Conservation (phyloP, 2,329 filamentous ascomycete species). For the Cladophialophora chaetospira region DNA sequence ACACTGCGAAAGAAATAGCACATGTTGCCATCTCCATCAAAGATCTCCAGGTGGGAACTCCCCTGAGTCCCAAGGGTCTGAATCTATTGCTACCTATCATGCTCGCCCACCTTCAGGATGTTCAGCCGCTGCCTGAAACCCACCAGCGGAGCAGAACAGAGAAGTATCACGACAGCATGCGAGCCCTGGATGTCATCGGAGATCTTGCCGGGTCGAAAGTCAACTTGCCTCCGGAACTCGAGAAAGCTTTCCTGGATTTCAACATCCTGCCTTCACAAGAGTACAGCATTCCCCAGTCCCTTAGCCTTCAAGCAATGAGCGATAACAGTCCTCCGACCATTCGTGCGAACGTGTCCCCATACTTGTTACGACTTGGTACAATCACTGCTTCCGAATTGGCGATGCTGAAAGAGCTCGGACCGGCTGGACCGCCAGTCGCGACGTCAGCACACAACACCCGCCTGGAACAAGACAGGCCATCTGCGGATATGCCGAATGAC, state of each 20-base stretch:
- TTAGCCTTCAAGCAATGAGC: background rate
- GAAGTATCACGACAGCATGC: constrained; percentile 19
- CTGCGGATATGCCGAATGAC: too few relatives aligned
- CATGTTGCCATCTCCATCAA: constrained; percentile 72
- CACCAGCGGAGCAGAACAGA: constrained; percentile 8
- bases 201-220: constrained; percentile 1
- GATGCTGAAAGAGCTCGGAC: background rate
- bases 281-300: background rate
- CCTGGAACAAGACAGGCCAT: too few relatives aligned
- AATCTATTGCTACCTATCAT: constrained; percentile 88
- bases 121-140: constrained; percentile 51
- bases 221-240: constrained; percentile 8
- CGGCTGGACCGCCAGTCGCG: too few relatives aligned
- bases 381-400: background rate
- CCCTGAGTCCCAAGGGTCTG: constrained; percentile 83
- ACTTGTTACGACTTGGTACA: background rate
- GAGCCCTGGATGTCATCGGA: constrained; percentile 9
- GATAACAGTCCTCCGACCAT: background rate
- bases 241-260: constrained; percentile 9
- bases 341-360: background rate
- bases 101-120: constrained; percentile 89
- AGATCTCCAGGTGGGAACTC: constrained; percentile 71
- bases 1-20: constrained; percentile 82
- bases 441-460: too few relatives aligned
- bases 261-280: constrained; percentile 13